phyloP scores from a whole-genome alignment of 352 stramenopile species.

The Phytopythium oedochilum region DNA sequence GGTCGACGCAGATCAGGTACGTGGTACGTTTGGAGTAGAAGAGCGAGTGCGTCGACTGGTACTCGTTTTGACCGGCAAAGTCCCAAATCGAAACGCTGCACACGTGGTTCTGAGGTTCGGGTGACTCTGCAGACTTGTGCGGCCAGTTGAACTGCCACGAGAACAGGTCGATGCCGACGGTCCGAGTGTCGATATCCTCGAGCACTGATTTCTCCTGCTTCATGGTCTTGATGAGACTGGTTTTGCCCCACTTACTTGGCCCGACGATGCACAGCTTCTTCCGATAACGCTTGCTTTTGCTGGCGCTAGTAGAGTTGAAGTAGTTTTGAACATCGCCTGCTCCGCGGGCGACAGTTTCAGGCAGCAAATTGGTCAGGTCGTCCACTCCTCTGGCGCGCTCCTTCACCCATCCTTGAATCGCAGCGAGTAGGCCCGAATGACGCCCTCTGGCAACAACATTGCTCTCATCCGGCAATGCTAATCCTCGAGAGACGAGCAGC shows the following conservation, averaged over 20 bases:
- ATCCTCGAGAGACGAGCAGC: neutral
- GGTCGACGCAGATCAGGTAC: constrained; percentile 13
- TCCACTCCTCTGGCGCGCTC: neutral
- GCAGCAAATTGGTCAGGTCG: neutral
- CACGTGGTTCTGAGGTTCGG: neutral
- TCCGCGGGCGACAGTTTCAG: neutral
- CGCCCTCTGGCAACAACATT: neutral
- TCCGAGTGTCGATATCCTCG: constrained; percentile 16
- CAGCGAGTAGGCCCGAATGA: neutral
- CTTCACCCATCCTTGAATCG: neutral
- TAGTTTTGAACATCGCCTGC: neutral
- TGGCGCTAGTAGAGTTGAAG: neutral
- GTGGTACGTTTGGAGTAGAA: constrained; percentile 13
- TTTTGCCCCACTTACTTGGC: constrained; percentile 25
- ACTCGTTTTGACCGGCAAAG: constrained; percentile 15
- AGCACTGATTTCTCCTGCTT: constrained; percentile 6
- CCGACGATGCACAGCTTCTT: constrained; percentile 27
- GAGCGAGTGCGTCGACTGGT: constrained; percentile 12
- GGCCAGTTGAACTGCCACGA: constrained; percentile 17
- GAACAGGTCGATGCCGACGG: constrained; percentile 30
- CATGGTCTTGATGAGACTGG: constrained; percentile 28
- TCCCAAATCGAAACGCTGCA: constrained; percentile 16
- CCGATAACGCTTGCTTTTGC: constrained; percentile 3
- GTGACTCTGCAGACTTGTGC: neutral
- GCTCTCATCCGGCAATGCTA: neutral